phyloP scores from a whole-genome alignment of 2,329 filamentous ascomycete genomes.

The Clarireedia homoeocarpa region DNA sequence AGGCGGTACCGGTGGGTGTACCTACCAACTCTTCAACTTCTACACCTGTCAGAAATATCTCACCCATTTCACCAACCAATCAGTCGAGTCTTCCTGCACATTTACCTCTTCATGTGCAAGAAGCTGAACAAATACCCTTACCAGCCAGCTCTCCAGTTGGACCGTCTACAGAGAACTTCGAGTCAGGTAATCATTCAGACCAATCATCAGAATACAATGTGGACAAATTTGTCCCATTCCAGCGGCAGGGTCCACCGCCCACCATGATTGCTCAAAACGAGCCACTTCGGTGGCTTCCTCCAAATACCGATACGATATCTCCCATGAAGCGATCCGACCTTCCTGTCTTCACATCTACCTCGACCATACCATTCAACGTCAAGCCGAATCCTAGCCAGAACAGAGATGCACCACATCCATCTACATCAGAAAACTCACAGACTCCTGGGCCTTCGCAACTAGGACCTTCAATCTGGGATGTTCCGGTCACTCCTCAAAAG shows the following conservation, averaged over 20 bases:
- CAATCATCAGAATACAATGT: conserved; percentile 12
- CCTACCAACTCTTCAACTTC: not conserved
- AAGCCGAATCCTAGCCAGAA: not conserved
- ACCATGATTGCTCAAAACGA: conserved; percentile 32
- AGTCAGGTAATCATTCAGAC: conserved; percentile 4
- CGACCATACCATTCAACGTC: conserved; percentile 26
- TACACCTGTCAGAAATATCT: conserved; percentile 6
- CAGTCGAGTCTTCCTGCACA: conserved; percentile 11
- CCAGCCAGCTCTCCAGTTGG: conserved; percentile 21
- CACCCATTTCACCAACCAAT: conserved; percentile 15
- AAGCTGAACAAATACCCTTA: conserved; percentile 18
- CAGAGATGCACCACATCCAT: not conserved
- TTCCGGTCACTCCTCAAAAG: conserved; percentile 30
- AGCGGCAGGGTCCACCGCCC: conserved; percentile 45
- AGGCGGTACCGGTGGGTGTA: not conserved
- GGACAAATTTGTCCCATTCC: conserved; percentile 46
- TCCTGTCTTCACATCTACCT: conserved; percentile 27
- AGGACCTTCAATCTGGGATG: conserved; percentile 27
- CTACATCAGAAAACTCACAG: not conserved
- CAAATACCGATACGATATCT: conserved; percentile 32
- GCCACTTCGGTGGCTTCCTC: conserved; percentile 44
- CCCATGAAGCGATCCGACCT: conserved; percentile 23
- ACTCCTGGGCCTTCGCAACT: conserved; percentile 1
- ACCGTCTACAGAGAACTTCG: not conserved
- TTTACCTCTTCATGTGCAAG: conserved; percentile 14